Evolutionary conservation across 768 basidiomycete genomes (phyloP), one percentile per base, ranked within the genome.

Genomic region (Pulveroboletus sp.): DNA sequence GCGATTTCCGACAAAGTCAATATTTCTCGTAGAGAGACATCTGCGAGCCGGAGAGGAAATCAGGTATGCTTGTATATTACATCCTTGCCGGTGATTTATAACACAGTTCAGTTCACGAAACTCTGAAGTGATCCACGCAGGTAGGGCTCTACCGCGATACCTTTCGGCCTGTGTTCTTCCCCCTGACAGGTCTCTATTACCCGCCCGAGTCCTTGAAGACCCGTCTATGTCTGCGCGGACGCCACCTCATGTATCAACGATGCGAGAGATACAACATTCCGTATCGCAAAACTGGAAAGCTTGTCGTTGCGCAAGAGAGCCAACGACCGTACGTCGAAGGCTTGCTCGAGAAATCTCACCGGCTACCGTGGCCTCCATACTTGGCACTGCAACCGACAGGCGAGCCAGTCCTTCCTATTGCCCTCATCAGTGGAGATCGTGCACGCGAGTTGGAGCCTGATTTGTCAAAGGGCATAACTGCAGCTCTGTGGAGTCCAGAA

Each of bases 71-170:
- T 3, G 10, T 45, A 12, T 6, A 13, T 42, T 16, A 42, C 13
- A 14, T 45, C 20, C 12, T 13, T 13, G 1, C 12, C n/a, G 23
- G 17, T 20, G 11, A 21, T 27, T 41, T 40, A 41, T 43, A 17
- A 38, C 20, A 17, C 42, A 12, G 13, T 9, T 20, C 45, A 94
- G 93, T 65, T 93, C 90, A 34, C 81, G 94, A 14, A 97, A 95
- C 65, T 94, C 93, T 0, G 94, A 97, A 62, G 94, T 98, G 20
- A 87, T 97, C 23, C 94, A 97, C 70, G 85, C 90, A 51, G 93
- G 89, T 83, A 61, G 36, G 63, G 20, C 19, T 4, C 31, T 25
- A 29, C 17, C 23, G 12, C 8, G 34, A 25, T 9, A 24, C 8
- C 27, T 32, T 9, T 20, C n/a, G 10, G n/a, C 33, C 56, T 5